phyloP scores from a whole-genome alignment of 108 stramenopile genomes.

The Fragilariopsis cylindrus region DNA sequence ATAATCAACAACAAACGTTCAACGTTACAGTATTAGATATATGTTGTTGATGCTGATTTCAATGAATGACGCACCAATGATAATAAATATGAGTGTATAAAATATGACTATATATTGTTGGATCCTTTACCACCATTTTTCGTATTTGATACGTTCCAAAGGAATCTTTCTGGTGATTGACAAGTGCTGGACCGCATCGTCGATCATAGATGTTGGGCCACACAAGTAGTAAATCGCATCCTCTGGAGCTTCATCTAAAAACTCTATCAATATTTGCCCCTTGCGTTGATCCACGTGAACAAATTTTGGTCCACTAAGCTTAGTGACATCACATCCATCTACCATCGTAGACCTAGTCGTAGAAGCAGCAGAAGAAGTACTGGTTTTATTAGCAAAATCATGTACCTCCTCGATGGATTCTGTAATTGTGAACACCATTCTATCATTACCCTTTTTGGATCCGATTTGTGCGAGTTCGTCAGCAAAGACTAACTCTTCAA shows the following conservation, averaged over 20 bases:
- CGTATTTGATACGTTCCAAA: slow-evolving; percentile 21
- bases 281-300: slow-evolving; percentile 7
- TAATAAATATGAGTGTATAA: not conserved
- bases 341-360: not conserved
- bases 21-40: too few relatives aligned
- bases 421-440: slow-evolving; percentile 31
- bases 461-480: slow-evolving; percentile 21
- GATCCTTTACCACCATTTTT: slow-evolving; percentile 33
- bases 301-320: not conserved
- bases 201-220: slow-evolving; percentile 32
- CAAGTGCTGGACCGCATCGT: slow-evolving; percentile 26
- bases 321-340: not conserved
- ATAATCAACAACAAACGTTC: too few relatives aligned
- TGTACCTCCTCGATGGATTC: not conserved
- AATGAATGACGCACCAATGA: not conserved
- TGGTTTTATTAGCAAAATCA: not conserved
- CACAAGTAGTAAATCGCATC: slow-evolving; percentile 30
- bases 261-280: slow-evolving; percentile 19
- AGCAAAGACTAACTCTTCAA: slow-evolving; percentile 33
- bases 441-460: not conserved
- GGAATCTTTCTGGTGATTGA: not conserved
- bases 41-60: too few relatives aligned
- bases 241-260: slow-evolving; percentile 16
- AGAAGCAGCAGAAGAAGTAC: not conserved
- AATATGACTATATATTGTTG: not conserved